Conservation (phyloP, 2,329 filamentous ascomycete species). For the Penicillium brasilianum region DNA sequence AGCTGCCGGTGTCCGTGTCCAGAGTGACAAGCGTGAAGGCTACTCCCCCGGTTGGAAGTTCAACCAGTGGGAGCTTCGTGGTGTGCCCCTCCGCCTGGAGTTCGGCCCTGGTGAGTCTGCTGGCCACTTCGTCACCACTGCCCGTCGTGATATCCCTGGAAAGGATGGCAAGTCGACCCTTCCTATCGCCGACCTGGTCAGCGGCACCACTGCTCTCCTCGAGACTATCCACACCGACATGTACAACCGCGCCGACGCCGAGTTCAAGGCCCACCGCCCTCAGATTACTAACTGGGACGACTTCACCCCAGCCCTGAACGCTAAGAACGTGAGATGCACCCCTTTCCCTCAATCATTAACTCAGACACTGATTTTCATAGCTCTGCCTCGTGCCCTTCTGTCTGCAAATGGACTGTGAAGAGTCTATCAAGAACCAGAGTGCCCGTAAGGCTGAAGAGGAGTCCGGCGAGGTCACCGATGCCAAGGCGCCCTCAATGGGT, state of each 20-base stretch:
- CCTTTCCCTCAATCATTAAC: not conserved
- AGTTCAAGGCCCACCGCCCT: conserved; percentile 81
- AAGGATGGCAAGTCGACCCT: conserved; percentile 77
- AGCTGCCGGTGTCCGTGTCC: conserved; percentile 74
- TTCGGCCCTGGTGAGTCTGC: conserved; percentile 94
- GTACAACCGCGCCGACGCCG: conserved; percentile 73
- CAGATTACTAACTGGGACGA: conserved; percentile 86
- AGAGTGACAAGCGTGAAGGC: conserved; percentile 83
- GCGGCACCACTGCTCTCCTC: conserved; percentile 77
- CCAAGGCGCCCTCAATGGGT: conserved; percentile 74
- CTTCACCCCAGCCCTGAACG: conserved; percentile 86
- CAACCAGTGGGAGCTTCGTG: conserved; percentile 97
- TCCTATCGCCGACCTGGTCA: conserved; percentile 72
- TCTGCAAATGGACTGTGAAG: conserved; percentile 81
- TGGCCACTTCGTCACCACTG: conserved; percentile 80
- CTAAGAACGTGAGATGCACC: conserved; percentile 66
- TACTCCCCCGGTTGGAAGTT: conserved; percentile 98
- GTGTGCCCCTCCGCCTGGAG: conserved; percentile 90
- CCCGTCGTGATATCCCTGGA: conserved; percentile 76
- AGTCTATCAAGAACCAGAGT: conserved; percentile 91
- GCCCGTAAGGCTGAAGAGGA: conserved; percentile 68
- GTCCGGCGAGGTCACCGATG: conserved; percentile 73
- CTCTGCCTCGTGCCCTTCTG: conserved; percentile 76
- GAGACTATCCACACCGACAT: conserved; percentile 90
- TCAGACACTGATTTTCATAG: not conserved